Conservation (phyloP, 2,329 filamentous ascomycete species). For the Cercospora sesami region DNA sequence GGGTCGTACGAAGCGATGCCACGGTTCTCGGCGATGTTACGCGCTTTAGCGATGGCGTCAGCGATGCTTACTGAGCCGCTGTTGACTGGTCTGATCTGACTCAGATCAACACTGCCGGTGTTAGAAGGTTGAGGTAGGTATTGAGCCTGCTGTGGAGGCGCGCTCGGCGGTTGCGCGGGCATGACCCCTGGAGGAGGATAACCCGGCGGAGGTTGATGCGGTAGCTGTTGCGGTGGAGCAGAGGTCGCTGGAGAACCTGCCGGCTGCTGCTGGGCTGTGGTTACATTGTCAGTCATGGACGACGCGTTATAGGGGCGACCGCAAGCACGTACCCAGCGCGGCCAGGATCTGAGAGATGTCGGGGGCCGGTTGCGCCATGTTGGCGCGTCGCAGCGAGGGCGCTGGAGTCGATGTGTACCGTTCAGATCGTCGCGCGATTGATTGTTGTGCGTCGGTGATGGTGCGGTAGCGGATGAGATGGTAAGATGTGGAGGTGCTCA, state of each 20-base stretch:
- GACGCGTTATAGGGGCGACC: not conserved
- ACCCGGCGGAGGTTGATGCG: conserved; percentile 44
- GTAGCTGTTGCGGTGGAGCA: conserved; percentile 50
- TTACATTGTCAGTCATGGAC: conserved; percentile 5
- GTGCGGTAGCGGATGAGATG: not conserved
- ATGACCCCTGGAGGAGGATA: conserved; percentile 44
- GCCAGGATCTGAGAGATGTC: conserved; percentile 56
- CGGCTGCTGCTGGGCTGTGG: conserved; percentile 40
- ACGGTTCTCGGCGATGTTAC: conserved; percentile 77
- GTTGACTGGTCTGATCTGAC: conserved; percentile 73
- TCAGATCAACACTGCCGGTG: conserved; percentile 77
- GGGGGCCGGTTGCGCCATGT: conserved; percentile 45
- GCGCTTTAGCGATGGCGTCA: conserved; percentile 81
- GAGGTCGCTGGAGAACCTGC: conserved; percentile 40
- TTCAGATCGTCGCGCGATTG: not conserved
- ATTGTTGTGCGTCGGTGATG: not conserved
- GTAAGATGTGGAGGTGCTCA: not conserved
- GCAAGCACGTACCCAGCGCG: conserved; percentile 45
- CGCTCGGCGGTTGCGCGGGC: conserved; percentile 42
- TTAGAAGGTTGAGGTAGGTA: conserved; percentile 66
- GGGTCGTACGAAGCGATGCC: conserved; percentile 59
- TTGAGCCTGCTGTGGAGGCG: conserved; percentile 31
- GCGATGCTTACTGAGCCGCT: conserved; percentile 80
- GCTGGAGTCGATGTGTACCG: conserved; percentile 2
- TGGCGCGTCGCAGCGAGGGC: conserved; percentile 18